Base-by-base conservation (phyloP, 257 asterid species). In the Cruciata laevipes region DNA sequence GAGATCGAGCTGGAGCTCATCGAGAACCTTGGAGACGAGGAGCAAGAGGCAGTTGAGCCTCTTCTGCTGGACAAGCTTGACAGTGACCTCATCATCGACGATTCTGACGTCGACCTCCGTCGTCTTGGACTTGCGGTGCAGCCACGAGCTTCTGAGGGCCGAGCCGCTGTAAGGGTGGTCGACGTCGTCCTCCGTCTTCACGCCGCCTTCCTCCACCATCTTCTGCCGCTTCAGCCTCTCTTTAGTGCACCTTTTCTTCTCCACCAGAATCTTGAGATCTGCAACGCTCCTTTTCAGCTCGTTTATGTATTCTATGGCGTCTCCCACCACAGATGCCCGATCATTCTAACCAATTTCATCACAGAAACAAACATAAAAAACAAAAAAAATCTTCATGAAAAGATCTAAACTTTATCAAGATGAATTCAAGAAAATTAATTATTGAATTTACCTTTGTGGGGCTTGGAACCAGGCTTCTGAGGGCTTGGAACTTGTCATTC, bases 1-100 rank as follows among this genome's bases (percentile, higher is more conserved):
- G 32, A 90, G 90, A 81, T 90, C 96, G 6, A 93, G 78, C 73
- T 89, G 93, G 71, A 93, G 87, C 30, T 90, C 95, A 77, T 93
- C 95, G 32, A 93, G 87, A 49, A 79, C 89, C 76, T 82, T 93
- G 4, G 97, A 87, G 4, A 84, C 97, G 30, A 76, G 81, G 24
- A 89, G 74, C 59, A 93, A 52, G 20, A 47, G 20, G 64, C 98
- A 88, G 47, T 90, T 93, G 71, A 90, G 81, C 58, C 89, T 85
- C 91, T 86, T 93, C 61, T 93, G 95, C 56, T 93, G 98, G 62
- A 93, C 95, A 37, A 93, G 84, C 77, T 90, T 90, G 14, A 93
- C 89, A 0, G 96, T 93, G 6, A 93, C 94, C 70, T 90, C 95
- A 33, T 93, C 89, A 57, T 85, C 94, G 4, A 90, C 73, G 62